Conservation (phyloP, 257 asterid species). For the Jaltomata sinuosa region DNA sequence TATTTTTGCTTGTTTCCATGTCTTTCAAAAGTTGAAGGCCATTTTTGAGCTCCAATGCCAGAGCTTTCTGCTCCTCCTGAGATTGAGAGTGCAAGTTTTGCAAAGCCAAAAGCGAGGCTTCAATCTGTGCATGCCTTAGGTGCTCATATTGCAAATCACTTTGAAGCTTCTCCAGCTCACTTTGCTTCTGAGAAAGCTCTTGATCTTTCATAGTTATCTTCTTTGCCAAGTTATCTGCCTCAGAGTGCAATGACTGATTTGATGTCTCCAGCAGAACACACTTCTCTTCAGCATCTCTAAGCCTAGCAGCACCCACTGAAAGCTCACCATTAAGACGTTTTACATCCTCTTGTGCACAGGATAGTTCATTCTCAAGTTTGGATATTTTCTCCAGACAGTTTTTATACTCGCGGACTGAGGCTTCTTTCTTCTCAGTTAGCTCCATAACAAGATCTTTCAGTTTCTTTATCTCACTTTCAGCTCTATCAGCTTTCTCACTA, state of each 20-base stretch:
- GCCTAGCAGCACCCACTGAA: slow-evolving; percentile 31
- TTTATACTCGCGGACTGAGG: slow-evolving; percentile 44
- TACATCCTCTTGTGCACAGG: slow-evolving; percentile 41
- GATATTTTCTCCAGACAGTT: slow-evolving; percentile 57
- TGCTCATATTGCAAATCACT: slow-evolving; percentile 46
- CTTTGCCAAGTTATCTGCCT: slow-evolving; percentile 63
- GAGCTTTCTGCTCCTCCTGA: slow-evolving; percentile 54
- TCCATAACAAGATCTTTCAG: slow-evolving; percentile 40
- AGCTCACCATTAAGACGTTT: slow-evolving; percentile 49
- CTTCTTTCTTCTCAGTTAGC: slow-evolving; percentile 58
- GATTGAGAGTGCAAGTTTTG: slow-evolving; percentile 59
- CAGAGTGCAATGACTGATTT: slow-evolving; percentile 48
- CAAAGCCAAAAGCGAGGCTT: slow-evolving; percentile 49
- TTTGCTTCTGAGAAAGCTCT: slow-evolving; percentile 61
- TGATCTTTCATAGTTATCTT: slow-evolving; percentile 62
- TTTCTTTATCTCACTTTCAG: slow-evolving; percentile 50
- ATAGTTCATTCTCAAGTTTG: slow-evolving; percentile 48
- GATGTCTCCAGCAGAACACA: slow-evolving; percentile 42
- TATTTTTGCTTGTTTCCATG: slow-evolving; percentile 43
- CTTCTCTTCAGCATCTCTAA: slow-evolving; percentile 51
- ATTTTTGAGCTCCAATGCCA: slow-evolving; percentile 51
- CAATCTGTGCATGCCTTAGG: slow-evolving; percentile 35
- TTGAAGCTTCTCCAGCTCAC: slow-evolving; percentile 71
- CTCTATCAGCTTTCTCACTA: slow-evolving; percentile 47
- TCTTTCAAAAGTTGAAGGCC: slow-evolving; percentile 52